phyloP scores from a whole-genome alignment of 1,139 yeast genomes.

The Spencermartinsiella ligniputridi region DNA sequence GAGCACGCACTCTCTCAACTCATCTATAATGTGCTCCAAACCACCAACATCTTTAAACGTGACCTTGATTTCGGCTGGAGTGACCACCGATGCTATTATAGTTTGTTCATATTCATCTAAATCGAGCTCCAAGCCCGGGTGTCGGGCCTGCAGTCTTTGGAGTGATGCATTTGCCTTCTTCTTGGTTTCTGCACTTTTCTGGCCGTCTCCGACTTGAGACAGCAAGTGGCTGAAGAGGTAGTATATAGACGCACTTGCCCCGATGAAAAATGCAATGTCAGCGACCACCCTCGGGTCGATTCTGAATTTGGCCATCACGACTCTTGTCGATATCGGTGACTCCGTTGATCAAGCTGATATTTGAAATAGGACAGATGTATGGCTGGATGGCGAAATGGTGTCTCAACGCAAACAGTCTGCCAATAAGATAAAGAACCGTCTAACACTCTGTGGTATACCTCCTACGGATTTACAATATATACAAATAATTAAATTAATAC shows the following conservation, averaged over 20 bases:
- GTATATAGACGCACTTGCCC: constrained; percentile 79
- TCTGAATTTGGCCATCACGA: constrained; percentile 20
- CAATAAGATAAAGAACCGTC: no score
- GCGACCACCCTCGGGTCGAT: constrained; percentile 37
- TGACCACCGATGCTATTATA: constrained; percentile 70
- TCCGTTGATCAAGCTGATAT: no score
- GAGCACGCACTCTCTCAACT: constrained; percentile 79
- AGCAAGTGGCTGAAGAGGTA: constrained; percentile 57
- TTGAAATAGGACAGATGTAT: no score
- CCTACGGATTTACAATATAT: no score
- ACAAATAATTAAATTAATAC: no score
- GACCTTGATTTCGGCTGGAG: constrained; percentile 76
- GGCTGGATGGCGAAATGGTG: no score
- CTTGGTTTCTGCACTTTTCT: constrained; percentile 46
- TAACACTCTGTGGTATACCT: no score
- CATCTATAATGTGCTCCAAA: constrained; percentile 72
- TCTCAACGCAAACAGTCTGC: no score
- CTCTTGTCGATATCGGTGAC: no score
- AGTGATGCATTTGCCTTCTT: constrained; percentile 63
- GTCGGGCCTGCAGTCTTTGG: constrained; percentile 50
- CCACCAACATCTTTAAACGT: constrained; percentile 87
- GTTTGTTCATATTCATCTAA: constrained; percentile 75
- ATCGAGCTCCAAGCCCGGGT: constrained; percentile 57
- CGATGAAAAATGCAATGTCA: constrained; percentile 68
- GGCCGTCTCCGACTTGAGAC: constrained; percentile 24